Conservation (phyloP, 495 filamentous ascomycete species). For the Daldinia vernicosa region DNA sequence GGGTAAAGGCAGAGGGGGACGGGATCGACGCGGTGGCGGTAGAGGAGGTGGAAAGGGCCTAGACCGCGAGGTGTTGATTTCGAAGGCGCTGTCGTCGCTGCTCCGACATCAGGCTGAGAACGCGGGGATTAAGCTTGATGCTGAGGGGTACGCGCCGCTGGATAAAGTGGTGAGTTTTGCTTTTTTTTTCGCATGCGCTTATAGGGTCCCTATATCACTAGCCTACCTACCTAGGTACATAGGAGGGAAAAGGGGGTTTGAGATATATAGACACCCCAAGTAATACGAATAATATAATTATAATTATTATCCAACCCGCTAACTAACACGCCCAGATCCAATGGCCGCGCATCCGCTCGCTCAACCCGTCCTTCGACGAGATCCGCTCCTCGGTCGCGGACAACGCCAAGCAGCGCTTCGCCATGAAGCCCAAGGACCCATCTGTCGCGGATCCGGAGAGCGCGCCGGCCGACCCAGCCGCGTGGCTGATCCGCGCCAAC, state of each 20-base stretch:
- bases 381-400: conserved; percentile 72
- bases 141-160: conserved; percentile 81
- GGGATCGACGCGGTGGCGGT: conserved; percentile 30
- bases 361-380: conserved; percentile 77
- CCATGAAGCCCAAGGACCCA: conserved; percentile 57
- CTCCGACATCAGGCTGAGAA: conserved; percentile 84
- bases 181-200: background rate
- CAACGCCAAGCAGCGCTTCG: conserved; percentile 93
- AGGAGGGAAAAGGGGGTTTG: too few species aligned
- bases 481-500: conserved; percentile 91
- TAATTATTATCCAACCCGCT: background rate
- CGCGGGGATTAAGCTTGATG: conserved; percentile 78
- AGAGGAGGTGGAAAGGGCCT: conserved; percentile 45
- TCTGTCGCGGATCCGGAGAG: conserved; percentile 25
- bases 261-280: too few species aligned
- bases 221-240: too few species aligned
- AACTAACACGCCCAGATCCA: conserved; percentile 62
- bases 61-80: conserved; percentile 71
- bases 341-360: conserved; percentile 72
- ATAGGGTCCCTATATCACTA: background rate
- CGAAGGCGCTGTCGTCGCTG: conserved; percentile 80
- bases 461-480: conserved; percentile 56
- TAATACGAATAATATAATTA: too few species aligned
- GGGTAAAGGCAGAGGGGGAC: conserved; percentile 26
- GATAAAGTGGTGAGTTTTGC: conserved; percentile 73